Evolutionary conservation across 1,284 basidiomycete genomes (phyloP), one percentile per base, ranked within the genome.

Genomic region (Marasmius fiardii): DNA sequence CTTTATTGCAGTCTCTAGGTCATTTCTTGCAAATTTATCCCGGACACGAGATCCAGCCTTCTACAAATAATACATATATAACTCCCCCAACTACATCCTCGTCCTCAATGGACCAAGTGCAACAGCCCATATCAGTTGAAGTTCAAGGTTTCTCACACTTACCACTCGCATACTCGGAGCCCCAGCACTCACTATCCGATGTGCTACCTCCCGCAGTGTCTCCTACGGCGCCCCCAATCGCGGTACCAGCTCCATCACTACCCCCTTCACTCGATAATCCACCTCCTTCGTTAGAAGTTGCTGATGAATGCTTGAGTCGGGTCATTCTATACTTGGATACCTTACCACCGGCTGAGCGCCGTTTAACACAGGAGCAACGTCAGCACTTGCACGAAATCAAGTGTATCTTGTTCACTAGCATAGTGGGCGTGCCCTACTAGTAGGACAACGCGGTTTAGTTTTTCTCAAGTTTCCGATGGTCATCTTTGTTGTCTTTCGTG

Each of bases 271-370:
- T 63, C 18, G 65, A 70, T 54, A 61, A 63, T 49, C 59, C 56
- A 48, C 59, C 61, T 18, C 70, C 72, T 28, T 71, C 71, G n/a
- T 58, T 79, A 18, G 62, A 69, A 0, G 80, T 85, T 53, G 83
- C 79, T 4, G 78, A 84, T 57, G 73, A 74, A 4, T 76, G 79
- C 21, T 65, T 83, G 58, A 75, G 77, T 61, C 76, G 71, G 57
- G 67, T 86, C 56, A 74, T 82, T 53, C 52, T 67, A 24, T 86
- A 75, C 57, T 64, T 85, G 57, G 77, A 83, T 63, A 71, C 71
- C n/a, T 45, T 23, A 4, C 37, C 39, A 6, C 68, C 68, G 35
- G 69, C 69, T 34, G 67, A 68, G 20, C 61, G 67, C 18, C 64
- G 81, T 16, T 59, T 82, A 57, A 70, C 71, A n/a, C 51, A 58